These are phyloP conservation scores for Jaltomata sinuosa DNA, from an alignment of 257 asterid genomes.

Conservation along the genomic window DNA sequence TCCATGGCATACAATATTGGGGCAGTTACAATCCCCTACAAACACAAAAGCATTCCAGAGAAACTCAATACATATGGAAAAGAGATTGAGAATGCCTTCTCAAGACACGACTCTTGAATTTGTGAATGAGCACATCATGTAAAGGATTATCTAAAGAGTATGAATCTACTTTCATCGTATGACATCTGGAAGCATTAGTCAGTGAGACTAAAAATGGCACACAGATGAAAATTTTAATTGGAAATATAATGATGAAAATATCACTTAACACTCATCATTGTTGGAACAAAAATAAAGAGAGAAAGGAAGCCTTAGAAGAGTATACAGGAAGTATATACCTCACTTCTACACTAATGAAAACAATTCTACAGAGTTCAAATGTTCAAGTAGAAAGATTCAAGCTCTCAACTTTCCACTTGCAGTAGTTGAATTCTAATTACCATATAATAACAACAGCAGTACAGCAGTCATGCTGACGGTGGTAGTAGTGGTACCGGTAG, in stretches of 20 bases:
- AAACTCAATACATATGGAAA: neutral
- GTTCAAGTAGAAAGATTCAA: neutral
- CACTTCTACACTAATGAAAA: neutral
- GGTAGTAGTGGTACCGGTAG: constrained; percentile 45
- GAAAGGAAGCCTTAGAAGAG: neutral
- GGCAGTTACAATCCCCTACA: constrained; percentile 84
- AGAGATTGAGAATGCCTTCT: neutral
- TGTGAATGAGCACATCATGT: neutral
- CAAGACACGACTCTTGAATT: neutral
- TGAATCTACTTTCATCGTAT: neutral
- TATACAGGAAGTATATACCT: neutral
- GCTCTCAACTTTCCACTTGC: neutral
- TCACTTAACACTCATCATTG: neutral
- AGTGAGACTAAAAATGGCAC: neutral
- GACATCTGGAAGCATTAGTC: neutral
- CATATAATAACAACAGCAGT: neutral
- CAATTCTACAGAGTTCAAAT: neutral
- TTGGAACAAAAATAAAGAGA: neutral
- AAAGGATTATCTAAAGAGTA: neutral
- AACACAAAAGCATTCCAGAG: neutral
- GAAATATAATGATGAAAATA: neutral
- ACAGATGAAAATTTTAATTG: neutral
- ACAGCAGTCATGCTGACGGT: constrained; percentile 19
- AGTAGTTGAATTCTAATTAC: neutral
- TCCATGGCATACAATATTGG: constrained; percentile 90